A percentile compares a stretch with the other conserved stretches of the same genome.
Conservation (phyloP, 2,329 filamentous ascomycete species). For the Aspergillus neotritici region DNA sequence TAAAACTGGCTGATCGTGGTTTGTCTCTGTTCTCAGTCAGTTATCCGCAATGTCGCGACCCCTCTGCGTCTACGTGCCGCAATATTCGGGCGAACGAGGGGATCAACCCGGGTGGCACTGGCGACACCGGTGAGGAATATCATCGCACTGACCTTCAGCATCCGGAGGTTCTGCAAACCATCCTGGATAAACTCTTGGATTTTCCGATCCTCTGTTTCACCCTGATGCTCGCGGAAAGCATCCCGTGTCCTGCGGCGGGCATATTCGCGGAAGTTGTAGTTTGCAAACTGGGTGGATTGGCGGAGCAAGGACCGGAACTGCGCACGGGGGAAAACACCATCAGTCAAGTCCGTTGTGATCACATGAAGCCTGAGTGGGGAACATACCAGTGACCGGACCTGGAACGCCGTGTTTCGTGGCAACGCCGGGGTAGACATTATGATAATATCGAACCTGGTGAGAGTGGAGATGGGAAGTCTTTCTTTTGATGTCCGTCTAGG, state of each 20-base stretch:
- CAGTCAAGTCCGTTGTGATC: not conserved
- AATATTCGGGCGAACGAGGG: not conserved
- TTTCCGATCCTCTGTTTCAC: conserved; percentile 65
- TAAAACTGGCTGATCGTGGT: conserved; percentile 93
- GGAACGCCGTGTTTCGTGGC: conserved; percentile 41
- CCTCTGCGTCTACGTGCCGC: not conserved
- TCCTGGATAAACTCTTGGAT: conserved; percentile 87
- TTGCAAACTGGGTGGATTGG: conserved; percentile 77
- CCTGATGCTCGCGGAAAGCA: conserved; percentile 76
- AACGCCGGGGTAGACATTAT: conserved; percentile 42
- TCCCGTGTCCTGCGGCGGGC: conserved; percentile 85
- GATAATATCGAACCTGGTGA: not conserved
- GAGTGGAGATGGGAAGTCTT: conserved; percentile 6
- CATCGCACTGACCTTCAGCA: conserved; percentile 69
- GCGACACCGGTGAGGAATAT: not conserved
- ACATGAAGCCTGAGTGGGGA: not conserved
- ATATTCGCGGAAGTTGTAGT: conserved; percentile 98
- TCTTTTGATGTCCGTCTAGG: not conserved
- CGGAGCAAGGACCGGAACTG: conserved; percentile 91
- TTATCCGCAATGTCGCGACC: not conserved
- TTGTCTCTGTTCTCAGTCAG: conserved; percentile 68
- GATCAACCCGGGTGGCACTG: not conserved
- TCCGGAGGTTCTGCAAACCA: conserved; percentile 77
- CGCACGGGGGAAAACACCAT: not conserved
- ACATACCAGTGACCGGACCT: conserved; percentile 44